Percentiles rank a stretch among this genome's conserved stretches.
These are phyloP conservation scores for Nyssa sinensis DNA, from an alignment of 148 eudicot species.

Conservation along the genomic window DNA sequence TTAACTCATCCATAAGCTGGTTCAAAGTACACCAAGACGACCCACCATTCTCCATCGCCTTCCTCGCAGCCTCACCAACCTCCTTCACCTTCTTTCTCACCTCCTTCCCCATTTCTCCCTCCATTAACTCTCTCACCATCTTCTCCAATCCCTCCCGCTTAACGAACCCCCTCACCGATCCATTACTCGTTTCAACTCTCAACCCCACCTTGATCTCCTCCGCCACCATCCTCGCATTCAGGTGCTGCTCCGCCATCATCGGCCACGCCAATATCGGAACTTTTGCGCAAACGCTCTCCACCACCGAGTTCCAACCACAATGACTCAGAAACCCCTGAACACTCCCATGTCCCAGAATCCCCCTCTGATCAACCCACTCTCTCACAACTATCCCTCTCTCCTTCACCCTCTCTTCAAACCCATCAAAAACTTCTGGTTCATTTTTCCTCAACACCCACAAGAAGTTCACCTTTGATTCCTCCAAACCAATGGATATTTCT, in stretches of 20 bases:
- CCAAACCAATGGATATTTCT: slow-evolving; percentile 57
- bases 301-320: slow-evolving; percentile 80
- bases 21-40: slow-evolving; percentile 55
- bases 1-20: slow-evolving; percentile 37
- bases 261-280: slow-evolving; percentile 80
- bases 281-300: slow-evolving; percentile 60
- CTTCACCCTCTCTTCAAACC: slow-evolving; percentile 41
- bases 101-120: slow-evolving; percentile 47
- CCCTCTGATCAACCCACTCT: slow-evolving; percentile 72
- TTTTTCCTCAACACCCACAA: slow-evolving; percentile 64
- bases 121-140: slow-evolving; percentile 56
- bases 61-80: slow-evolving; percentile 39
- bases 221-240: slow-evolving; percentile 64
- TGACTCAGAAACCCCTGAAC: slow-evolving; percentile 65
- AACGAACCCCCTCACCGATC: slow-evolving; percentile 60
- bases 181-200: slow-evolving; percentile 52
- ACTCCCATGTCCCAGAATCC: slow-evolving; percentile 38
- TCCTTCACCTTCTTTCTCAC: slow-evolving; percentile 41
- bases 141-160: slow-evolving; percentile 38
- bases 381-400: slow-evolving; percentile 54
- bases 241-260: slow-evolving; percentile 69
- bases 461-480: slow-evolving; percentile 43
- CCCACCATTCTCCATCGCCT: slow-evolving; percentile 57
- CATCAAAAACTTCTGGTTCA: slow-evolving; percentile 22
- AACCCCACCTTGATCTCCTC: slow-evolving; percentile 66